Evolutionary conservation across 2,329 filamentous ascomycete genomes (phyloP).

Genomic region (Paecilomyces niveus): DNA sequence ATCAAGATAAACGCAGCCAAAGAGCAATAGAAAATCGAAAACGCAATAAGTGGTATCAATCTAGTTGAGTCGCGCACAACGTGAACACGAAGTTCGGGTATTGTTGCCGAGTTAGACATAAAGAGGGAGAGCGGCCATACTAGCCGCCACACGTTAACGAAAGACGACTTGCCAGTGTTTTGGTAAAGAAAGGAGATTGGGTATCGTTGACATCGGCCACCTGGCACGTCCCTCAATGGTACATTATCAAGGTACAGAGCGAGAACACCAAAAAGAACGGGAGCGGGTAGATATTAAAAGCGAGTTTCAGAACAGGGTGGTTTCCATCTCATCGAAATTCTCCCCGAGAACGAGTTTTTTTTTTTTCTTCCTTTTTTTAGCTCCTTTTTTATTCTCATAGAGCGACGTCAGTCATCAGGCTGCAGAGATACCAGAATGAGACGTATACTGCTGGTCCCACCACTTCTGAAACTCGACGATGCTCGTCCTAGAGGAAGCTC

Average conservation of each 20-base stretch:
- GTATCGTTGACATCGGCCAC: slow-evolving; percentile 24
- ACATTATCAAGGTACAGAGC: slow-evolving; percentile 6
- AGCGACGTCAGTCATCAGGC: slow-evolving; percentile 13
- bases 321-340: slow-evolving; percentile 6
- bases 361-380: slow-evolving; percentile 15
- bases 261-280: slow-evolving; percentile 14
- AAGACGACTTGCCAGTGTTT: neutral
- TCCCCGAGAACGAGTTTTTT: slow-evolving; percentile 5
- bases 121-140: slow-evolving; percentile 22
- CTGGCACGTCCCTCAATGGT: slow-evolving; percentile 5
- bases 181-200: slow-evolving; percentile 7
- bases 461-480: slow-evolving; percentile 35
- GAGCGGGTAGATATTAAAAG: slow-evolving; percentile 19
- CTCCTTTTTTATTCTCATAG: slow-evolving; percentile 6
- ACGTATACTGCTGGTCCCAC: slow-evolving; percentile 30
- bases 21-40: slow-evolving; percentile 18
- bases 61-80: slow-evolving; percentile 23
- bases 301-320: slow-evolving; percentile 8
- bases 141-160: slow-evolving; percentile 5
- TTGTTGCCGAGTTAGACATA: slow-evolving; percentile 25
- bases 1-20: slow-evolving; percentile 21
- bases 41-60: slow-evolving; percentile 31
- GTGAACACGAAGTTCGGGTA: slow-evolving; percentile 18
- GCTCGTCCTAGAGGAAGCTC: slow-evolving; percentile 21
- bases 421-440: slow-evolving; percentile 18